Percentiles rank a stretch among this genome's conserved stretches.
Evolutionary conservation across 345 rosid species (phyloP).

Genomic region (Heritiera littoralis): DNA sequence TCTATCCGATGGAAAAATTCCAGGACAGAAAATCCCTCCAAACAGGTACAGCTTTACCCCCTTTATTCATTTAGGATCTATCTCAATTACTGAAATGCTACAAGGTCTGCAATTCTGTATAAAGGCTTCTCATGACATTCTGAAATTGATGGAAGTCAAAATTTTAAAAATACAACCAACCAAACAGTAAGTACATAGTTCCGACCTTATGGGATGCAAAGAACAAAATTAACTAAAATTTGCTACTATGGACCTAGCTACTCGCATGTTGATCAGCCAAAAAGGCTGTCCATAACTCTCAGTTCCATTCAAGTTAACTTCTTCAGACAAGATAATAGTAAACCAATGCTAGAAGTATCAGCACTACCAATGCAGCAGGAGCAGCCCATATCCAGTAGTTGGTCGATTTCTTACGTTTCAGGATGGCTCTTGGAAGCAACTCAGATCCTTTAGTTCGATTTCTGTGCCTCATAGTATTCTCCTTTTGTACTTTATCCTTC

Average conservation of each 20-base stretch:
- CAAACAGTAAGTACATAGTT: constrained; percentile 23
- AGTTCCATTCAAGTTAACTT: constrained; percentile 18
- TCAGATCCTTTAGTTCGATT: constrained; percentile 55
- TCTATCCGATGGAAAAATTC: neutral
- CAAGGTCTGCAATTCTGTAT: neutral
- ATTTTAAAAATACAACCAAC: constrained; percentile 24
- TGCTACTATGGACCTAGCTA: constrained; percentile 27
- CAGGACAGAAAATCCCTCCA: neutral
- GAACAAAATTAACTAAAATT: constrained; percentile 33
- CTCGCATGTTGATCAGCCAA: constrained; percentile 20
- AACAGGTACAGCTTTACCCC: neutral
- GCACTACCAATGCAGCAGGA: constrained; percentile 54
- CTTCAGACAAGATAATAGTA: constrained; percentile 53
- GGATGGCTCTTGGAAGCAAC: constrained; percentile 63
- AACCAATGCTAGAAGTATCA: constrained; percentile 45
- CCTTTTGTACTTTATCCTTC: constrained; percentile 48
- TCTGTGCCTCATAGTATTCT: constrained; percentile 49
- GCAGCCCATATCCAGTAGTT: constrained; percentile 74
- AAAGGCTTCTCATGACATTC: constrained; percentile 14
- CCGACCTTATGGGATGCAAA: constrained; percentile 28
- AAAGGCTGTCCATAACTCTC: constrained; percentile 25
- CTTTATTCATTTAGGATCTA: too few relatives aligned
- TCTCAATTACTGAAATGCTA: neutral
- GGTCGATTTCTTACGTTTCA: constrained; percentile 68
- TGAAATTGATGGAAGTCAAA: constrained; percentile 30